These are phyloP conservation scores for Cenchrus purpureus DNA, from an alignment of 176 grass and related monocot genomes.

Conservation along the genomic window DNA sequence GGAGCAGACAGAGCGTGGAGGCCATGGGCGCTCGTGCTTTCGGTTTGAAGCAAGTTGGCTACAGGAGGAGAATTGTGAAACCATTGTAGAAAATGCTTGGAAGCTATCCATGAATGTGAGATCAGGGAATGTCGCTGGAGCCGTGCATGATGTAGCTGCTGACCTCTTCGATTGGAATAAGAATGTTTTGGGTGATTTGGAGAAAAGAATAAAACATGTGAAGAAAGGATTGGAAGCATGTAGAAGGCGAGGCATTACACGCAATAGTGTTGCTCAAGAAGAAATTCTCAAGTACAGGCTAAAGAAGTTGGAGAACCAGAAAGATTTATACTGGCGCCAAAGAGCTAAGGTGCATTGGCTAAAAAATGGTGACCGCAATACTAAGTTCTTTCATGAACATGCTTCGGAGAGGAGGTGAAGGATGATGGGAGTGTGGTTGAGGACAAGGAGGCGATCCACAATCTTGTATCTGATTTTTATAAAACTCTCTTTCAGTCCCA, in stretches of 20 bases:
- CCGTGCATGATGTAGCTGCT: neutral
- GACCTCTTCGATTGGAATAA: neutral
- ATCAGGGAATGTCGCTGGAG: accelerated
- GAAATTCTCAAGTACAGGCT: no score
- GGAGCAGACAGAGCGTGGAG: no score
- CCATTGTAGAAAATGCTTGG: neutral
- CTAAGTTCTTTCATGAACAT: neutral
- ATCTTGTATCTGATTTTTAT: neutral
- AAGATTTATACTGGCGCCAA: no score
- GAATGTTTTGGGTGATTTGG: neutral
- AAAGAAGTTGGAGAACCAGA: no score
- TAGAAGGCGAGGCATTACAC: no score
- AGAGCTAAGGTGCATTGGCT: neutral
- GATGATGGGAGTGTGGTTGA: neutral
- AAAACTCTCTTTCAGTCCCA: no score
- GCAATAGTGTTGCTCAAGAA: no score
- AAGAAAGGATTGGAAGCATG: neutral
- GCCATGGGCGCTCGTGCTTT: accelerated
- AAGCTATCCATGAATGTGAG: neutral
- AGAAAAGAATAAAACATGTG: neutral
- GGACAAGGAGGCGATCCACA: neutral
- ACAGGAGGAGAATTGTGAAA: neutral
- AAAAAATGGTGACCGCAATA: neutral
- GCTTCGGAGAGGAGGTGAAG: neutral
- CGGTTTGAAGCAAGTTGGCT: neutral